These are phyloP conservation scores for Neonectria faginata DNA, from an alignment of 2,329 filamentous ascomycete genomes.

Conservation along the genomic window DNA sequence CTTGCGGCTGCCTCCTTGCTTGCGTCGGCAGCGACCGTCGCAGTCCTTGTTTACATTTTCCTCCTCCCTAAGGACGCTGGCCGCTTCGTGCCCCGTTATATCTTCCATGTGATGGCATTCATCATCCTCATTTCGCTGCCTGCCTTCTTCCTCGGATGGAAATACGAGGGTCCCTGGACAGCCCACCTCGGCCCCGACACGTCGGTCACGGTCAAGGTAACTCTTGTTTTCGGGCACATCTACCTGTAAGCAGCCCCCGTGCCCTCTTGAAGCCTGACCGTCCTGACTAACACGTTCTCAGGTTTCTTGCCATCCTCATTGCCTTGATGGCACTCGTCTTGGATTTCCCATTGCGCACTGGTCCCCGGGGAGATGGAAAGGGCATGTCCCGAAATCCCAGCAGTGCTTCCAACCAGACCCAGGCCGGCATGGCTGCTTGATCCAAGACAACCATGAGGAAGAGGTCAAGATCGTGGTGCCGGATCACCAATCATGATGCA, in stretches of 20 bases:
- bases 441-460: not conserved
- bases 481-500: too few relatives aligned
- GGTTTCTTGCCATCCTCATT: conserved; percentile 37
- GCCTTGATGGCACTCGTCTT: conserved; percentile 35
- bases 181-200: not conserved
- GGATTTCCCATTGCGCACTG: conserved; percentile 23
- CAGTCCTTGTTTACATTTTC: conserved; percentile 33
- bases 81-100: conserved; percentile 34
- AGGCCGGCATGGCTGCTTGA: conserved; percentile 5
- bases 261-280: not conserved
- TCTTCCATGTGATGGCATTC: conserved; percentile 42
- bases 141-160: conserved; percentile 27
- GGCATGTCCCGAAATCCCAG: conserved; percentile 13
- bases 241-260: conserved; percentile 41
- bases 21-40: conserved; percentile 20
- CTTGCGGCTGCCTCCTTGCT: conserved; percentile 33
- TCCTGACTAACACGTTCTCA: conserved; percentile 33
- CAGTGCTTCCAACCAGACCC: not conserved
- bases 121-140: conserved; percentile 35
- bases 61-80: conserved; percentile 13
- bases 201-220: conserved; percentile 5
- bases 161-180: conserved; percentile 10
- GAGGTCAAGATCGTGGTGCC: not conserved
- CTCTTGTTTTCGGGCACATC: conserved; percentile 36
- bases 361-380: not conserved